phyloP scores from a whole-genome alignment of 495 filamentous ascomycete species.

The Coniosporium apollinis region DNA sequence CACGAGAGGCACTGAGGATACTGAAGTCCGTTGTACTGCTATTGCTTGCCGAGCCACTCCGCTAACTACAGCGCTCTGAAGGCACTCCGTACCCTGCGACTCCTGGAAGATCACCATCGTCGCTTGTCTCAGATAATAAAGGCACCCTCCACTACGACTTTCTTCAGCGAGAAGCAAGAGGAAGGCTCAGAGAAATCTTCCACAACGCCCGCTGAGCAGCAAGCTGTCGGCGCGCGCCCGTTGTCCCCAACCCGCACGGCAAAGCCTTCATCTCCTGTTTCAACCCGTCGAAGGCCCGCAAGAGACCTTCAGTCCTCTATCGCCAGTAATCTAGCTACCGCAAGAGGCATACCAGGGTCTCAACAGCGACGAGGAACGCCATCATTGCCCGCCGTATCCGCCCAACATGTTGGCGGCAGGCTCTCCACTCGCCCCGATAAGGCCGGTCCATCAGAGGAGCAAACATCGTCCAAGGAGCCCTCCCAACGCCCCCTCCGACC shows the following conservation, averaged over 20 bases:
- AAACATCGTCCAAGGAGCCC: background rate
- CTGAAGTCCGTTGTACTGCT: constrained; percentile 39
- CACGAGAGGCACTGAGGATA: constrained; percentile 52
- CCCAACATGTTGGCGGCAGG: constrained; percentile 58
- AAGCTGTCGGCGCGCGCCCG: constrained; percentile 4
- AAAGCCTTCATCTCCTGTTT: constrained; percentile 27
- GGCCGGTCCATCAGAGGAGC: background rate
- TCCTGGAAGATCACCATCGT: constrained; percentile 77
- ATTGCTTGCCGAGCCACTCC: background rate
- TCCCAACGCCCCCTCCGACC: background rate
- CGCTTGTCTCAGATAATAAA: constrained; percentile 63
- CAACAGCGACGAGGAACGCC: constrained; percentile 42
- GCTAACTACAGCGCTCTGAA: constrained; percentile 14
- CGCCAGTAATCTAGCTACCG: constrained; percentile 78
- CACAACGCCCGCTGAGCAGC: background rate
- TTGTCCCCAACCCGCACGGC: constrained; percentile 15
- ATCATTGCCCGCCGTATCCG: constrained; percentile 50
- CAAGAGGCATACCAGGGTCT: constrained; percentile 65
- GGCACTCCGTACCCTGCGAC: constrained; percentile 64
- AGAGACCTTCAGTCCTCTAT: constrained; percentile 70
- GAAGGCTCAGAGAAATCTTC: background rate
- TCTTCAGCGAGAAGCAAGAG: background rate
- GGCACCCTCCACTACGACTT: constrained; percentile 8
- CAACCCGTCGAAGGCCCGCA: constrained; percentile 33
- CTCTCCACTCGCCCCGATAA: constrained; percentile 34